Base-by-base conservation (phyloP, 305 asterid species). In the Plantago coronopus region DNA sequence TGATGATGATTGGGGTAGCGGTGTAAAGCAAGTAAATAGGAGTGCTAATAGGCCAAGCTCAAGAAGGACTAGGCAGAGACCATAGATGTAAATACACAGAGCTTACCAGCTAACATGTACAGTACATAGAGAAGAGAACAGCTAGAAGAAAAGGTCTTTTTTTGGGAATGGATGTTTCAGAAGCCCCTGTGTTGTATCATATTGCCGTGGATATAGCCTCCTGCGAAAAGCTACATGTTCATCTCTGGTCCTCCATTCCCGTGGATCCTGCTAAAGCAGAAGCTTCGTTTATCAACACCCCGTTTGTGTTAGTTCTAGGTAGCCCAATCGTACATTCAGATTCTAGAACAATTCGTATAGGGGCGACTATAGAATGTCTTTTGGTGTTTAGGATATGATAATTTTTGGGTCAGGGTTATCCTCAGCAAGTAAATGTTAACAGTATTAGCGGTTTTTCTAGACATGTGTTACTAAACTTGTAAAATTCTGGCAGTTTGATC, bases 1-100 rank as follows among this genome's bases (percentile, higher is more conserved):
- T n/a, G 95, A 82, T 55, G 97, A 83, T 54, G 81, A 75, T 50
- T 85, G 91, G 91, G 87, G 76, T 11, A 72, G 72, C 59, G 83
- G 84, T 49, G 74, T 55, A 27, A 77, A 71, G 68, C 79, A 75
- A 74, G 42, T 70, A 70, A 73, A 66, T 50, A 76, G 44, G 74
- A 78, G 83, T 60, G 81, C 61, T 57, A 77, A 79, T 64, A 88
- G 60, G 77, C 76, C 78, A 73, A 64, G 69, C 65, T 75, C 76
- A 74, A 78, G 65, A 65, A 81, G 88, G 74, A 78, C 72, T 66
- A 81, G 90, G 81, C 95, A 83, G 73, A 83, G 89, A 66, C 67
- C 48, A 14, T 63, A 84, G 81, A 61, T 72, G 95, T 88, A 86
- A 70, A 84, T 88, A 77, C 53, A 57, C 54, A 72, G 67, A 77